Conservation (phyloP, 2,329 filamentous ascomycete species). For the Neospermospora avenae region DNA sequence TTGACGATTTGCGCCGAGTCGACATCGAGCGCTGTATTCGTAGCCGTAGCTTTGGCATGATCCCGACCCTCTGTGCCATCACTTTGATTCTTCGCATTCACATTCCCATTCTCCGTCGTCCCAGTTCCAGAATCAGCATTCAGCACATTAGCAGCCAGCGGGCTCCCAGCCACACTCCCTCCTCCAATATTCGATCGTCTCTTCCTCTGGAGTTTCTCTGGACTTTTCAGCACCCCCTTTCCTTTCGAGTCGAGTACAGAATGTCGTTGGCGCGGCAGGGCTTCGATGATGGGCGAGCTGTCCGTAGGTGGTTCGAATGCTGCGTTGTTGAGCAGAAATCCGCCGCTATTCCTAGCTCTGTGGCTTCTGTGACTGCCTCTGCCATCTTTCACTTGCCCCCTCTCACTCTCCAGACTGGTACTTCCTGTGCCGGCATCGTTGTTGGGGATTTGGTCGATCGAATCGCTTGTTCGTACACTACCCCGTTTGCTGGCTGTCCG, state of each 20-base stretch:
- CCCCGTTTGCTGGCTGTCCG: conserved; percentile 34
- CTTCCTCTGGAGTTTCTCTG: conserved; percentile 27
- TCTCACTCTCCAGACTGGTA: conserved; percentile 4
- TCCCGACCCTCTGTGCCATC: conserved; percentile 8
- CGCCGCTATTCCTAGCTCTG: conserved; percentile 29
- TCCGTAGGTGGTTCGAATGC: conserved; percentile 22
- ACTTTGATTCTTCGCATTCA: conserved; percentile 5
- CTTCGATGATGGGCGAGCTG: conserved; percentile 10
- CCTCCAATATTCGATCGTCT: conserved; percentile 24
- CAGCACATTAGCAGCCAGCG: conserved; percentile 26
- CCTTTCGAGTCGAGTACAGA: conserved; percentile 28
- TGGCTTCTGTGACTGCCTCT: conserved; percentile 31
- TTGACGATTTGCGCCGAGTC: conserved; percentile 90
- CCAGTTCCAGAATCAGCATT: conserved; percentile 14
- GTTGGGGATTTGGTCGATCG: conserved; percentile 6
- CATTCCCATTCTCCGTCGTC: neutral
- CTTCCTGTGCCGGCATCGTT: neutral
- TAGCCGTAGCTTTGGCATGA: conserved; percentile 5
- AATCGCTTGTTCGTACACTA: conserved; percentile 17
- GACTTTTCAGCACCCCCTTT: conserved; percentile 21
- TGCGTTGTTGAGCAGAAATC: conserved; percentile 32
- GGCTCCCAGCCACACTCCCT: conserved; percentile 27
- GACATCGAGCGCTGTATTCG: conserved; percentile 50
- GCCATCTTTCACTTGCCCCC: conserved; percentile 17
- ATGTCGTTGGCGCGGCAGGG: conserved; percentile 18